Conservation (phyloP, 108 stramenopile species). For the Cyclotella baltica region DNA sequence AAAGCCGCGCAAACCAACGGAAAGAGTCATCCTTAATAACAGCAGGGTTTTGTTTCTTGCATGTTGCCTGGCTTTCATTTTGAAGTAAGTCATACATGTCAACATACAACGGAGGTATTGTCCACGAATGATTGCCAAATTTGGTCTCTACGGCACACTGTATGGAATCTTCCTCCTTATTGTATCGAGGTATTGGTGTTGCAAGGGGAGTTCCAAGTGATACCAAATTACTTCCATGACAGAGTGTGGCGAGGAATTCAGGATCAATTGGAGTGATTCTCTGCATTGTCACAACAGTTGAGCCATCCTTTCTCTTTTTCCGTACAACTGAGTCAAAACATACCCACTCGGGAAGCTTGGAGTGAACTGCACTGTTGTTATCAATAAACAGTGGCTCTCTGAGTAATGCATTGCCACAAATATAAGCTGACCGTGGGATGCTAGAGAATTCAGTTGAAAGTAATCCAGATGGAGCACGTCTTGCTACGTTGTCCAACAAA, state of each 20-base stretch:
- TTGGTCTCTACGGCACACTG: conserved; percentile 81
- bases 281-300: conserved; percentile 75
- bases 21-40: conserved; percentile 77
- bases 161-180: conserved; percentile 72
- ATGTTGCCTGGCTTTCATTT: conserved; percentile 8
- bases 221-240: conserved; percentile 73
- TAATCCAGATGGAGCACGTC: conserved; percentile 74
- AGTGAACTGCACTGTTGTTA: conserved; percentile 69
- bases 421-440: conserved; percentile 77
- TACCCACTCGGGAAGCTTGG: conserved; percentile 81
- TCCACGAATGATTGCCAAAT: conserved; percentile 81
- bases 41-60: conserved; percentile 46
- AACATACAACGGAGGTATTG: conserved; percentile 73
- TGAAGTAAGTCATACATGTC: conserved; percentile 68
- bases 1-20: conserved; percentile 85
- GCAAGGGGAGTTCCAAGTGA: conserved; percentile 64
- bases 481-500: conserved; percentile 83
- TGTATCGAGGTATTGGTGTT: conserved; percentile 74
- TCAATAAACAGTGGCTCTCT: conserved; percentile 85
- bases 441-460: conserved; percentile 66
- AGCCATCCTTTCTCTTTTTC: conserved; percentile 77
- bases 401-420: conserved; percentile 60
- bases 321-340: conserved; percentile 76
- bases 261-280: conserved; percentile 84
- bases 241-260: conserved; percentile 74